Conservation (phyloP, 352 stramenopile species). For the Globisporangium radiosum region DNA sequence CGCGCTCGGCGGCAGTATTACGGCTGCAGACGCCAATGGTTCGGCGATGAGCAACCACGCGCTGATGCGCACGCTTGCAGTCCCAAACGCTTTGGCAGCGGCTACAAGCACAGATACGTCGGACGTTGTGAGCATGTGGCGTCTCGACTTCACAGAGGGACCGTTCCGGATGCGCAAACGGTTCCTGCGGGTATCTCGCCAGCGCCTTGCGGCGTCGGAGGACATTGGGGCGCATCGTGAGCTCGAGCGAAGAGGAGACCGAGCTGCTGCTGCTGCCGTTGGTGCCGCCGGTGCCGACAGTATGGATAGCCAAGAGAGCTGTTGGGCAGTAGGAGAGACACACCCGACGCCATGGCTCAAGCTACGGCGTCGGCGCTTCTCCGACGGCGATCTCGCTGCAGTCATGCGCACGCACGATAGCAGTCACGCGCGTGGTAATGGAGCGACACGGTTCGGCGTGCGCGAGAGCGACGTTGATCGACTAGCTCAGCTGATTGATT, state of each 20-base stretch:
- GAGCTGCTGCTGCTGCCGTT: background rate
- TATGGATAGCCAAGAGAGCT: no score
- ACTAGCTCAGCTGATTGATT: no score
- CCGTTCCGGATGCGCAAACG: constrained; percentile 62
- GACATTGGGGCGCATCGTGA: background rate
- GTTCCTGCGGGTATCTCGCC: constrained; percentile 14
- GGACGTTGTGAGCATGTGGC: constrained; percentile 11
- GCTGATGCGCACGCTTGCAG: constrained; percentile 5
- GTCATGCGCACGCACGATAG: background rate
- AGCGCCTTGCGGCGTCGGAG: background rate
- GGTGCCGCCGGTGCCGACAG: no score
- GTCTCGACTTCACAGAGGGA: constrained; percentile 63
- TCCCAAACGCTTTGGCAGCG: background rate
- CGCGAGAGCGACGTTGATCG: background rate
- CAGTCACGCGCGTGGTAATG: no score
- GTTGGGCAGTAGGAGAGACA: no score
- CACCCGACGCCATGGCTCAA: no score
- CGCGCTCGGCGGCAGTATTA: constrained; percentile 9
- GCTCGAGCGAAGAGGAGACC: no score
- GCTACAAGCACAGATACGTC: background rate
- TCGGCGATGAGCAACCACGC: constrained; percentile 2
- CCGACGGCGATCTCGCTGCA: constrained; percentile 7
- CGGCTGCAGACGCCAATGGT: constrained; percentile 2
- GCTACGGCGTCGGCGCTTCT: constrained; percentile 5
- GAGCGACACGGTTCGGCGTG: background rate